Conservation (phyloP, 2,329 filamentous ascomycete genomes). For the Hypoxylon sp. region DNA sequence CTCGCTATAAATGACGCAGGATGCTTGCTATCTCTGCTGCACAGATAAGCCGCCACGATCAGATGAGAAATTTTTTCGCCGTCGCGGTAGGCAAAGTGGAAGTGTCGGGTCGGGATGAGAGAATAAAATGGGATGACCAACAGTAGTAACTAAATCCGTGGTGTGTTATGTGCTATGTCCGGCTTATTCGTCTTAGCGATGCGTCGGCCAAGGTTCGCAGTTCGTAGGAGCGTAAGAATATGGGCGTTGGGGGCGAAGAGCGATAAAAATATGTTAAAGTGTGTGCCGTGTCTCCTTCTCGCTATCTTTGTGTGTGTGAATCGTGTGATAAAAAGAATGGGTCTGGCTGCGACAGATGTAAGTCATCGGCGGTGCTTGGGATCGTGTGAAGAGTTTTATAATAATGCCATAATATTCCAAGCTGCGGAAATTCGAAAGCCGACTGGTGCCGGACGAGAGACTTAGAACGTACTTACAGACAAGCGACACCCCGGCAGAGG, state of each 20-base stretch:
- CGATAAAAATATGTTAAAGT: conserved; percentile 2
- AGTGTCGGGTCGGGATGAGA: conserved; percentile 15
- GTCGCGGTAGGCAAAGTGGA: background rate
- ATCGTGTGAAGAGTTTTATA: conserved; percentile 30
- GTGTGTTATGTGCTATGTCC: conserved; percentile 30
- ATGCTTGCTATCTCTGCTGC: conserved; percentile 1
- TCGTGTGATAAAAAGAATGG: conserved; percentile 35
- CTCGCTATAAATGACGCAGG: conserved; percentile 20
- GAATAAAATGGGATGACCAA: conserved; percentile 12
- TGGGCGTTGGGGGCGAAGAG: conserved; percentile 30
- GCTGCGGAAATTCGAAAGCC: conserved; percentile 32
- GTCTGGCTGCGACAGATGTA: conserved; percentile 26
- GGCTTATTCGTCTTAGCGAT: conserved; percentile 28
- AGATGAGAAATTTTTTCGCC: conserved; percentile 6
- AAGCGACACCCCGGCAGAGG: conserved; percentile 70
- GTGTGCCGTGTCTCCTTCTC: conserved; percentile 12
- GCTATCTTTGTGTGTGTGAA: conserved; percentile 1
- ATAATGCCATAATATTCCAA: conserved; percentile 22
- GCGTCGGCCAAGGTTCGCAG: conserved; percentile 29
- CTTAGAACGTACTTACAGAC: conserved; percentile 27
- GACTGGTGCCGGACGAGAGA: conserved; percentile 14
- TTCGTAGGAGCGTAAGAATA: conserved; percentile 16
- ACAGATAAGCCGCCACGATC: conserved; percentile 16
- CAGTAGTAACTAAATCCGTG: conserved; percentile 5
- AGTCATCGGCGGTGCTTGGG: conserved; percentile 15